These are phyloP conservation scores for Hordeum marinum DNA, from an alignment of 176 grass and related monocot species.

Conservation along the genomic window DNA sequence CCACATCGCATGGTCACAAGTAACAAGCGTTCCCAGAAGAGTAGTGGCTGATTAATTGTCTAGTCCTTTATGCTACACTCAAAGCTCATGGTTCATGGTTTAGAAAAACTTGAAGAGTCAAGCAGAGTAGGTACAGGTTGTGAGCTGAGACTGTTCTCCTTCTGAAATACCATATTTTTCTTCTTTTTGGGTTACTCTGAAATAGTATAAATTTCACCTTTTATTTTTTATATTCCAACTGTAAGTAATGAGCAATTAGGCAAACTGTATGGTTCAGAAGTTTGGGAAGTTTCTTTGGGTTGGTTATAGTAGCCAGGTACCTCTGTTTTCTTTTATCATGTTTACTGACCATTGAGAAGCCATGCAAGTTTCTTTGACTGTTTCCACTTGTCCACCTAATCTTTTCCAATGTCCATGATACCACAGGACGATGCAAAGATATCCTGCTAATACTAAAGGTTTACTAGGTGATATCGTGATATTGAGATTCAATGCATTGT, in stretches of 20 bases:
- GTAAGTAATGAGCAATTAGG: neutral
- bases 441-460: no score
- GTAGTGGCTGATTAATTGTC: neutral
- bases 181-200: neutral
- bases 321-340: neutral
- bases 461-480: no score
- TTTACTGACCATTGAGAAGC: neutral
- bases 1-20: neutral
- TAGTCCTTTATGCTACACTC: neutral
- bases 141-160: neutral
- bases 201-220: neutral
- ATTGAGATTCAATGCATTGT: neutral
- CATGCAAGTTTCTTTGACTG: no score
- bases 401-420: no score
- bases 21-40: neutral
- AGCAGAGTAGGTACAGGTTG: neutral
- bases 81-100: neutral
- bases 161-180: neutral
- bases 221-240: neutral
- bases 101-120: neutral
- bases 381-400: no score
- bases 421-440: no score
- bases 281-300: neutral
- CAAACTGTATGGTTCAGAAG: neutral
- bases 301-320: neutral